Evolutionary conservation across 202 grass and related monocot species (phyloP).

Genomic region (Panicum virgatum): DNA sequence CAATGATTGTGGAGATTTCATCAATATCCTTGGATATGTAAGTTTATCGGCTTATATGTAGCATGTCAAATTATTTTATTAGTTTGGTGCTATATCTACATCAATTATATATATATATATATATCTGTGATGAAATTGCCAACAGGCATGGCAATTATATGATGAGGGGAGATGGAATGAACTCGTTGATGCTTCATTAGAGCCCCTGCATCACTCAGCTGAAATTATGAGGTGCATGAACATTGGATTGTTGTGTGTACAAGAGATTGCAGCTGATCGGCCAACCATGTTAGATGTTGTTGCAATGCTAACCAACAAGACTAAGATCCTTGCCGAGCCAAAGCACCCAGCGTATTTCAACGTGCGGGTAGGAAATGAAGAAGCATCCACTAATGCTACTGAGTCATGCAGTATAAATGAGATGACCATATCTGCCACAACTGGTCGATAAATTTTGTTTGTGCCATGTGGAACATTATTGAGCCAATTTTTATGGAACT

Average conservation of each 20-base stretch:
- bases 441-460: slow-evolving; percentile 1
- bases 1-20: slow-evolving; percentile 37
- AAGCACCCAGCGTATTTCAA: no score
- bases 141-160: slow-evolving; percentile 55
- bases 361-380: slow-evolving; percentile 10
- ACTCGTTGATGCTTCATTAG: slow-evolving; percentile 45
- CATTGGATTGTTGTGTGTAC: slow-evolving; percentile 23
- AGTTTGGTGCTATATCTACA: not conserved
- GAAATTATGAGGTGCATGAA: slow-evolving; percentile 43
- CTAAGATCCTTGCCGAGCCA: not conserved
- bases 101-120: no score
- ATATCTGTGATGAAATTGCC: not conserved
- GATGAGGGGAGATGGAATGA: slow-evolving; percentile 52
- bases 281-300: slow-evolving; percentile 20
- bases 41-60: not conserved
- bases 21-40: slow-evolving; percentile 59
- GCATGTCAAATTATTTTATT: not conserved
- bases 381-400: not conserved
- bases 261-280: slow-evolving; percentile 21
- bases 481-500: no score
- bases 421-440: not conserved
- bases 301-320: not conserved
- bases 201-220: not conserved
- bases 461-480: no score
- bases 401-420: slow-evolving; percentile 19